Base-by-base conservation (phyloP, 192 early-diverging fungal genomes). In the Cetraspora pellucida region DNA sequence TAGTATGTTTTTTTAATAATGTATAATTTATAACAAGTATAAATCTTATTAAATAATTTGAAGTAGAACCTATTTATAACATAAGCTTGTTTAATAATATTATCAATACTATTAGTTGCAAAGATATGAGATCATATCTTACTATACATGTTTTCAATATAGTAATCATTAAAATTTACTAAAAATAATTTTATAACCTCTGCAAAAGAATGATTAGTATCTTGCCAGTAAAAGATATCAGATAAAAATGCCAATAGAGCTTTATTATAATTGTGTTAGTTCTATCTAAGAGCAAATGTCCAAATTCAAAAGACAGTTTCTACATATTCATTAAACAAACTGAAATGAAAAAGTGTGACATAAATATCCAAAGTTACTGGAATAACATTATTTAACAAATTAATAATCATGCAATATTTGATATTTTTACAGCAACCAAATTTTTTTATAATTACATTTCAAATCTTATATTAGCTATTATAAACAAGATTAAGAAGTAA, bases 151-250 rank as follows among this genome's bases (percentile, higher is more conserved):
- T n/a, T n/a, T n/a, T n/a, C n/a, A n/a, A n/a, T n/a, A n/a, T n/a
- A n/a, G n/a, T n/a, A n/a, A n/a, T n/a, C n/a, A n/a, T n/a, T n/a
- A n/a, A n/a, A n/a, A n/a, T n/a, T n/a, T n/a, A n/a, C n/a, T 49
- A 49, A 13, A 49, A 49, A 49, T 49, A 49, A 49, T 60, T 60
- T 60, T 60, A 60, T n/a, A 60, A 19, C 27, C 19, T 60, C 58
- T n/a, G 27, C 21, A 60, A 60, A 25, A 60, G 58, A 19, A 19
- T 60, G 58, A 60, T 28, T 60, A 19, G 19, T 60, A 19, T 28
- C 27, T 60, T 60, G 21, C 58, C 58, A 60, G 19, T 60, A 60
- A n/a, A n/a, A 60, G 8, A 60, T 28, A 19, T 60, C 58, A 10
- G 58, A 60, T 10, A 60, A 19, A 60, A 60, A 60, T 8, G 27